Percentiles rank a stretch among this genome's conserved stretches.
These are phyloP conservation scores for Acacia acuminata DNA, from an alignment of 306 rosid species.

Conservation along the genomic window DNA sequence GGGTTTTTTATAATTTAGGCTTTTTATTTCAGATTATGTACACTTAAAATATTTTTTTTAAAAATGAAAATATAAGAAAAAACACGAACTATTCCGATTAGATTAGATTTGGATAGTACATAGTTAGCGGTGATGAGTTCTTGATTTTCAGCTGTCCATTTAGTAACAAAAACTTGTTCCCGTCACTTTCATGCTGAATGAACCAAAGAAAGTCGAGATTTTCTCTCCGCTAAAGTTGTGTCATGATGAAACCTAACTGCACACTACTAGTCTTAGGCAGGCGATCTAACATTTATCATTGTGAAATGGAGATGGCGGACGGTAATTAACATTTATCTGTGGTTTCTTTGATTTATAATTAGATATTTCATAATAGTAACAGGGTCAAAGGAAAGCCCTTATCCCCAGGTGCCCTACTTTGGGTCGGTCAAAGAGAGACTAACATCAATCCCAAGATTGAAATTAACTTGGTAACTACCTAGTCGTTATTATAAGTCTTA, in stretches of 20 bases:
- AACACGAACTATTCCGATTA: no score
- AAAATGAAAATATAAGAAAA: no score
- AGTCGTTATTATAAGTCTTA: no score
- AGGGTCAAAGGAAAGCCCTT: conserved; percentile 13
- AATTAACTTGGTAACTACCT: not conserved
- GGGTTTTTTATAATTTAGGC: no score
- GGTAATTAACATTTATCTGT: not conserved
- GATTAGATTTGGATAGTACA: no score
- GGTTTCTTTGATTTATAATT: not conserved
- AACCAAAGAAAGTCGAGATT: not conserved
- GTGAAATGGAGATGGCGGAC: not conserved
- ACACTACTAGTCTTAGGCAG: not conserved
- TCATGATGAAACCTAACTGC: not conserved
- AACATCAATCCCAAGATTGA: not conserved
- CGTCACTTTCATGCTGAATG: no score
- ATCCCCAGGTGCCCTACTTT: not conserved
- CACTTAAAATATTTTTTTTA: no score
- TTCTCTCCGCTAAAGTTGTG: not conserved
- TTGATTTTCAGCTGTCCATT: no score
- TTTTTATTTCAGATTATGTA: no score
- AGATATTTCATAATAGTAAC: not conserved
- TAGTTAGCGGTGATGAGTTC: no score
- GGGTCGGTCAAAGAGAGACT: not conserved
- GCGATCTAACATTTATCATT: not conserved
- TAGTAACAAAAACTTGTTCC: no score